Conservation (phyloP, 2,329 filamentous ascomycete genomes). For the Exophiala aquamarina region DNA sequence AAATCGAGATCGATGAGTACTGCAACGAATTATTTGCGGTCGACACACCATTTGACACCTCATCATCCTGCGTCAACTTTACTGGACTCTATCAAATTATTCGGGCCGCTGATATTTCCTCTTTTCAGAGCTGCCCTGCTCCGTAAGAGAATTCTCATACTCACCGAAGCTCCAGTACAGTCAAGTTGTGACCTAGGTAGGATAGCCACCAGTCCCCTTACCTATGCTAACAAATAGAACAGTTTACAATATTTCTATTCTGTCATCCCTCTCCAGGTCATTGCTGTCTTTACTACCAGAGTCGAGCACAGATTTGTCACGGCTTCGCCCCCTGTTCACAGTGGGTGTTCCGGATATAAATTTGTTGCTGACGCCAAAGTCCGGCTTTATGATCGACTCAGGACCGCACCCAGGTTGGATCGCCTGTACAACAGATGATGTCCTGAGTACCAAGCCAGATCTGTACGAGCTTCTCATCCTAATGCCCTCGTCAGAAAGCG, state of each 20-base stretch:
- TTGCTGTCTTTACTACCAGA: constrained; percentile 68
- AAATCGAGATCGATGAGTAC: constrained; percentile 43
- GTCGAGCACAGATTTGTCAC: constrained; percentile 58
- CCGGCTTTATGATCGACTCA: constrained; percentile 38
- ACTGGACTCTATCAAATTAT: constrained; percentile 71
- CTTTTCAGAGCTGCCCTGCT: constrained; percentile 83
- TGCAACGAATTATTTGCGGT: constrained; percentile 40
- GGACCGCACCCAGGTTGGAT: constrained; percentile 68
- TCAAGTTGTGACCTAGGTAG: constrained; percentile 85
- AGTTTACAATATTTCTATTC: constrained; percentile 93
- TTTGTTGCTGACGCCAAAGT: constrained; percentile 52
- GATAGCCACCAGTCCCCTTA: not conserved
- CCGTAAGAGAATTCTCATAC: constrained; percentile 83
- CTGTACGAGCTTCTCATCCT: constrained; percentile 90
- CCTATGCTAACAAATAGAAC: constrained; percentile 9
- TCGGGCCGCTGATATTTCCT: constrained; percentile 90
- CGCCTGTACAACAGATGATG: constrained; percentile 93
- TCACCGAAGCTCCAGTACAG: constrained; percentile 82
- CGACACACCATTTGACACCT: constrained; percentile 63
- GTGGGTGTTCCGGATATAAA: constrained; percentile 92
- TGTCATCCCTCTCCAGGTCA: constrained; percentile 81
- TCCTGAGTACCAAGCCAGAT: constrained; percentile 79
- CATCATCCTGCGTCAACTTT: constrained; percentile 88
- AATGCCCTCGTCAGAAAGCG: constrained; percentile 63
- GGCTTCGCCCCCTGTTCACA: constrained; percentile 82